phyloP scores from a whole-genome alignment of 768 basidiomycete genomes.

The Dacryopinax primogenitus region DNA sequence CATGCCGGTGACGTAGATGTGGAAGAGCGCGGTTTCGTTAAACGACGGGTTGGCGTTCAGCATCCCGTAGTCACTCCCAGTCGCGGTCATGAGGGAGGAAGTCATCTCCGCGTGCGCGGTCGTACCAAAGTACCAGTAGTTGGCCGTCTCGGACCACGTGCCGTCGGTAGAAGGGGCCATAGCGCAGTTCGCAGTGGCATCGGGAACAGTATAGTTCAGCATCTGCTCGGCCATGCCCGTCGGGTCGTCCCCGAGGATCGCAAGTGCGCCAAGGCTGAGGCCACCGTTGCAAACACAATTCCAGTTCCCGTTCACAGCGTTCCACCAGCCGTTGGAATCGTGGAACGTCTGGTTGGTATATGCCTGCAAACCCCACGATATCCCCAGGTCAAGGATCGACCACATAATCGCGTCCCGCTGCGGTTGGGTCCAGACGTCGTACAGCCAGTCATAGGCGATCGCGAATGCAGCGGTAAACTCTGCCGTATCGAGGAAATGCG shows the following conservation, averaged over 20 bases:
- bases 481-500: constrained; percentile 86
- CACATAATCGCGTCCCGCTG: constrained; percentile 57
- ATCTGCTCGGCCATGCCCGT: constrained; percentile 57
- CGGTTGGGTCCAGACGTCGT: constrained; percentile 63
- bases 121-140: constrained; percentile 87
- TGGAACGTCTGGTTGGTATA: constrained; percentile 31
- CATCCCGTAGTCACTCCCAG: constrained; percentile 69
- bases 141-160: constrained; percentile 84
- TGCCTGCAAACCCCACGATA: constrained; percentile 48
- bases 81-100: constrained; percentile 67
- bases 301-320: constrained; percentile 76
- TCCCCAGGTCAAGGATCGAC: constrained; percentile 66
- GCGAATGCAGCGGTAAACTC: constrained; percentile 81
- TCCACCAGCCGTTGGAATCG: constrained; percentile 62
- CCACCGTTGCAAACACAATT: constrained; percentile 90
- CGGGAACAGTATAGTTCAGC: constrained; percentile 53
- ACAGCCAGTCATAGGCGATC: constrained; percentile 93
- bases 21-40: constrained; percentile 63
- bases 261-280: constrained; percentile 75
- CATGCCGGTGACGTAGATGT: constrained; percentile 59
- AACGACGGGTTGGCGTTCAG: constrained; percentile 58
- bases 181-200: constrained; percentile 68
- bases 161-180: constrained; percentile 33
- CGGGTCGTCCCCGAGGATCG: constrained; percentile 73
- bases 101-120: constrained; percentile 84